Conservation (phyloP, 768 basidiomycete species). For the Leccinum broughii region DNA sequence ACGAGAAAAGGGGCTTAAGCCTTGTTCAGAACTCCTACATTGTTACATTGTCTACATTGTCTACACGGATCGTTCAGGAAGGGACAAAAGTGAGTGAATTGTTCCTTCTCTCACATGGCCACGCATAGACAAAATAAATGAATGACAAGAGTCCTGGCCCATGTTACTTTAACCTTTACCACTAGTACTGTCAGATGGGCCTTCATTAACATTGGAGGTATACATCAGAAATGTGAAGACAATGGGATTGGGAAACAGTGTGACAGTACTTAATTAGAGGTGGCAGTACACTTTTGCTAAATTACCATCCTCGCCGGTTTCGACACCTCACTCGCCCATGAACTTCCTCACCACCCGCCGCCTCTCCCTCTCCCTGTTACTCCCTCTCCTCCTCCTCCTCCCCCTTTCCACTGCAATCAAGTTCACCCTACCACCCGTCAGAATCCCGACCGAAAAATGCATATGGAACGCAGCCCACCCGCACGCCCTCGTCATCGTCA, state of each 20-base stretch:
- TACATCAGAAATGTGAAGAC: too few species aligned
- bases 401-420: slow-evolving; percentile 66
- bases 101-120: too few species aligned
- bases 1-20: background rate
- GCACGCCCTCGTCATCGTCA: slow-evolving; percentile 91
- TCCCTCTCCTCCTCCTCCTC: slow-evolving; percentile 14
- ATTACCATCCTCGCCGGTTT: background rate
- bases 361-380: background rate
- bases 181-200: too few species aligned
- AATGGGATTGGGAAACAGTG: too few species aligned
- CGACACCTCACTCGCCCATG: slow-evolving; percentile 3
- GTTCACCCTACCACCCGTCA: slow-evolving; percentile 71
- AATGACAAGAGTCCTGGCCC: too few species aligned
- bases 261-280: background rate
- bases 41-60: background rate
- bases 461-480: slow-evolving; percentile 93
- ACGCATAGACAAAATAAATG: too few species aligned
- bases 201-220: too few species aligned
- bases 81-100: slow-evolving; percentile 20
- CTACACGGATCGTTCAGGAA: background rate
- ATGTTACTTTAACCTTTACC: too few species aligned
- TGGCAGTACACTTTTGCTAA: background rate
- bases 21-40: slow-evolving; percentile 8
- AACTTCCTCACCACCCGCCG: background rate
- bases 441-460: slow-evolving; percentile 79